phyloP scores from a whole-genome alignment of 2,329 filamentous ascomycete genomes.

The Tympanopsis confertula region DNA sequence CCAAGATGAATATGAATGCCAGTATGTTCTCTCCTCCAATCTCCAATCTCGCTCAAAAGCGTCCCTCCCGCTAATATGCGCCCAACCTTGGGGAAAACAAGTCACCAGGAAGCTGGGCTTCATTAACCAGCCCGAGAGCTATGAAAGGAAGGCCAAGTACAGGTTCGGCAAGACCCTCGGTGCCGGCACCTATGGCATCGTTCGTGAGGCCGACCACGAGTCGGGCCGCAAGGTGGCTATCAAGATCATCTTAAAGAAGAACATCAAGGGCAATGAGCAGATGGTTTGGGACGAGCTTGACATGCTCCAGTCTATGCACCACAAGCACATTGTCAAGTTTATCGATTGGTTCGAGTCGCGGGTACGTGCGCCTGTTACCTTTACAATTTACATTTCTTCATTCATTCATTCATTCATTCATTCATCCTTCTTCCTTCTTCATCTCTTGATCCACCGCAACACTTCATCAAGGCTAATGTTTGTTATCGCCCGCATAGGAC shows the following conservation, averaged over 20 bases:
- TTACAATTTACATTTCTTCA: constrained; percentile 1
- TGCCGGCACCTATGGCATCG: constrained; percentile 95
- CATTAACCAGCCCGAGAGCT: constrained; percentile 86
- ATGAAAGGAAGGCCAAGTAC: constrained; percentile 83
- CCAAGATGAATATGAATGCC: too few relatives aligned
- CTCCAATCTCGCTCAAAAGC: too few relatives aligned
- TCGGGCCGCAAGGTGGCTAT: constrained; percentile 78
- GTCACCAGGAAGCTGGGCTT: constrained; percentile 86
- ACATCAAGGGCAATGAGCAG: constrained; percentile 92
- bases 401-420: constrained; percentile 2
- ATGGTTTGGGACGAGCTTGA: constrained; percentile 98
- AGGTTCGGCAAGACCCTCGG: constrained; percentile 86
- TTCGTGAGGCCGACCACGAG: constrained; percentile 75
- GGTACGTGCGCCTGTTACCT: constrained; percentile 34
- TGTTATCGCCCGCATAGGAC: constrained; percentile 49
- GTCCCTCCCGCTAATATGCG: too few relatives aligned
- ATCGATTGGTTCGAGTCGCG: constrained; percentile 98
- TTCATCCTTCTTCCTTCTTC: background rate
- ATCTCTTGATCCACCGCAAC: too few relatives aligned
- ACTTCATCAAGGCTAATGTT: too few relatives aligned
- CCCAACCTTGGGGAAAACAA: constrained; percentile 22
- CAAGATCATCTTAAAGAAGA: constrained; percentile 99
- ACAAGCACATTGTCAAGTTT: constrained; percentile 93
- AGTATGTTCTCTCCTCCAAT: too few relatives aligned
- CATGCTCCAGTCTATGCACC: constrained; percentile 81